These are phyloP conservation scores for Fusarium mexicanum DNA, from an alignment of 2,329 filamentous ascomycete species.

Conservation along the genomic window DNA sequence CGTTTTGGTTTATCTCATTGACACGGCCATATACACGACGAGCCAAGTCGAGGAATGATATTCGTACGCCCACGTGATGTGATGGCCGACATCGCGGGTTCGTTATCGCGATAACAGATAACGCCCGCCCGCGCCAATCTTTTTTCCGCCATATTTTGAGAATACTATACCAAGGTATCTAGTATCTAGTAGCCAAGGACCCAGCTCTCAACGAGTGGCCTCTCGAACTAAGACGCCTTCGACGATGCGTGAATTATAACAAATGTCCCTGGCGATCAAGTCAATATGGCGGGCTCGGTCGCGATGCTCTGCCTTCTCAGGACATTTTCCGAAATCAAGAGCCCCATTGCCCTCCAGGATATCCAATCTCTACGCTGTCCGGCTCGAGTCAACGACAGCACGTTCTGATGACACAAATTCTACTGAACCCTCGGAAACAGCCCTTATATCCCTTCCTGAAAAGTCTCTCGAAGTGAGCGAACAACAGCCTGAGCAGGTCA, in stretches of 20 bases:
- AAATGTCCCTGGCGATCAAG: slow-evolving; percentile 59
- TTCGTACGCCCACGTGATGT: slow-evolving; percentile 25
- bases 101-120: slow-evolving; percentile 41
- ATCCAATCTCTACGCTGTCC: slow-evolving; percentile 20
- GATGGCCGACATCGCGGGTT: slow-evolving; percentile 16
- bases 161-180: background rate
- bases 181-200: background rate
- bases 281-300: slow-evolving; percentile 54
- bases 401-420: background rate
- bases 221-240: slow-evolving; percentile 4
- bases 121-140: slow-evolving; percentile 16
- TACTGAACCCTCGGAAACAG: background rate
- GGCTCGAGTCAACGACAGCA: slow-evolving; percentile 35
- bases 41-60: background rate
- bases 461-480: slow-evolving; percentile 3
- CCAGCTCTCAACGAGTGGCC: slow-evolving; percentile 17
- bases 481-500: slow-evolving; percentile 6
- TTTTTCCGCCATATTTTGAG: slow-evolving; percentile 29
- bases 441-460: background rate
- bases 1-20: background rate
- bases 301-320: slow-evolving; percentile 45
- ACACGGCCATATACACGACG: background rate
- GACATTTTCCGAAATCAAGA: slow-evolving; percentile 35
- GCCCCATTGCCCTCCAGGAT: slow-evolving; percentile 29
- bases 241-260: slow-evolving; percentile 53